phyloP scores from a whole-genome alignment of 176 grass and related monocot species.

The Stipa capillata region DNA sequence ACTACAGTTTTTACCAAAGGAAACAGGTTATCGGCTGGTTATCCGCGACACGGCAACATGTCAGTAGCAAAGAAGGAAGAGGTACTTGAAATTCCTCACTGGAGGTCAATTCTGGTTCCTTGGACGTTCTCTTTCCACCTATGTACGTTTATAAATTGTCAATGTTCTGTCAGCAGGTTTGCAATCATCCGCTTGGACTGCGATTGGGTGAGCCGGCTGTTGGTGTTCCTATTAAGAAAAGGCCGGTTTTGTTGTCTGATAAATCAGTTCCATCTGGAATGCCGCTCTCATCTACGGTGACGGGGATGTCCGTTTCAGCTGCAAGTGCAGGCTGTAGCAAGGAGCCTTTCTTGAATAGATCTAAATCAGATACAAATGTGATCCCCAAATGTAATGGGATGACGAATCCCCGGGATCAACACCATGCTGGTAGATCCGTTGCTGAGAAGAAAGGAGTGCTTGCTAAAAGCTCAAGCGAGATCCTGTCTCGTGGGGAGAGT shows the following conservation, averaged over 20 bases:
- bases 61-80: constrained; percentile 43
- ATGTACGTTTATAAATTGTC: neutral
- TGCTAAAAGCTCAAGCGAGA: constrained; percentile 8
- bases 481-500: neutral
- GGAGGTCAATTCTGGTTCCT: neutral
- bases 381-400: constrained; percentile 20
- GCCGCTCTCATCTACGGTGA: neutral
- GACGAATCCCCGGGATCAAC: neutral
- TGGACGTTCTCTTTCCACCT: neutral
- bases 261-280: constrained; percentile 2
- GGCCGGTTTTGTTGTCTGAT: constrained; percentile 24
- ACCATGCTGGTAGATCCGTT: neutral
- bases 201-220: constrained; percentile 13
- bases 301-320: neutral
- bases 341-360: constrained; percentile 18
- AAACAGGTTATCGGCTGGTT: neutral
- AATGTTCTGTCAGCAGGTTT: constrained; percentile 35
- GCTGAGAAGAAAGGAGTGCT: neutral
- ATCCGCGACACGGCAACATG: constrained; percentile 15
- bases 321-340: neutral
- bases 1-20: constrained; percentile 26
- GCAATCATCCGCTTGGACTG: constrained; percentile 6
- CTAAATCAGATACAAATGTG: neutral
- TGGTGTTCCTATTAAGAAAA: constrained; percentile 53
- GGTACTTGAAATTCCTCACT: constrained; percentile 24